phyloP scores from a whole-genome alignment of 768 basidiomycete genomes.

The Phylloporus rhodoxanthus region DNA sequence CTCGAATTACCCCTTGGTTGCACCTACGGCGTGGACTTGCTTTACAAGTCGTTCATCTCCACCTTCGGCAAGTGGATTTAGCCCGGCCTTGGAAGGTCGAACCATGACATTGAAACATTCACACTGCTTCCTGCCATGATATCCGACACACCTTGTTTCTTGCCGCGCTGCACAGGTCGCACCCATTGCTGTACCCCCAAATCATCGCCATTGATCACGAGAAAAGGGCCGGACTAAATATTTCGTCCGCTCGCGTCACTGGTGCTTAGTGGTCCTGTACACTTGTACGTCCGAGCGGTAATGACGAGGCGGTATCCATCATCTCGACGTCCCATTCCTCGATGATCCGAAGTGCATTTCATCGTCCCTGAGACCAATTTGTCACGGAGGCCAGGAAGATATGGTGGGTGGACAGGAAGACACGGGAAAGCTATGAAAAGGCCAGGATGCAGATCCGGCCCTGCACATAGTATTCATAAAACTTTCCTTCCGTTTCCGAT shows the following conservation, averaged over 20 bases:
- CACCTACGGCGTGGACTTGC: neutral
- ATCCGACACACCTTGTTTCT: neutral
- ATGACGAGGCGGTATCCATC: too few relatives aligned
- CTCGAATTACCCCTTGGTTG: neutral
- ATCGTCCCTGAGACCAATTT: neutral
- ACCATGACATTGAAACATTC: neutral
- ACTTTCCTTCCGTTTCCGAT: neutral
- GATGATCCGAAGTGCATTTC: neutral
- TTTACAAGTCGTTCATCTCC: neutral
- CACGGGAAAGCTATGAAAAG: neutral
- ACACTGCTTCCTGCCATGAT: neutral
- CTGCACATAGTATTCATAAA: neutral
- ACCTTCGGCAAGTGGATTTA: neutral
- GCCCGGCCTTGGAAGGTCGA: neutral
- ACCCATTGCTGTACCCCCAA: neutral
- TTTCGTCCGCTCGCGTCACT: neutral
- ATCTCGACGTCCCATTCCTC: neutral
- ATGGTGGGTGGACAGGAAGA: neutral
- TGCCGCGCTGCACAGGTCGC: neutral
- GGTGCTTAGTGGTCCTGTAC: neutral
- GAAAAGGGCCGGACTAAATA: neutral
- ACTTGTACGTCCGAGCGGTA: neutral
- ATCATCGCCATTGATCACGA: neutral
- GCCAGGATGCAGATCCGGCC: neutral
- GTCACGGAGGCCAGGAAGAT: neutral